Base-by-base conservation (phyloP, 805 yeast species). In the Teunomyces pallodes region DNA sequence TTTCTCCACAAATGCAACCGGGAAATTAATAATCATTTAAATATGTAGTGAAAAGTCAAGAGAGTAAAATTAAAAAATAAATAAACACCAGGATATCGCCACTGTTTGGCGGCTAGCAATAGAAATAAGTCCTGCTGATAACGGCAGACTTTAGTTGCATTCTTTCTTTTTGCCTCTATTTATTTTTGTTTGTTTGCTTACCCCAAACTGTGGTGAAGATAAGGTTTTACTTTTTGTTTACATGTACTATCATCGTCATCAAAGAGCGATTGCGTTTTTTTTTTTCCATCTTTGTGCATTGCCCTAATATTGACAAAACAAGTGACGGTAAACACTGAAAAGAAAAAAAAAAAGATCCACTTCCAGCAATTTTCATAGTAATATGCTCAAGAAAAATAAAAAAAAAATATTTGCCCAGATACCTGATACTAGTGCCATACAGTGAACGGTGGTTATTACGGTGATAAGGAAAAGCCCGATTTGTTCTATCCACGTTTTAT, bases 1-100 rank as follows among this genome's bases (percentile, higher is more conserved):
- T 26, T 38, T 38, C 41, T 38, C 41, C 41, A 38, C 41, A 38
- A n/a, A 38, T 38, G 28, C 41, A 38, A 8, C 29, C 16, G 35
- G 41, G 41, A 38, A 38, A 38, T 17, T 20, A 20, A 36, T n/a
- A 38, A n/a, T 8, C n/a, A 6, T 10, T 38, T 38, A 20, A 17
- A 17, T 10, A 12, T 10, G 13, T 5, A 12, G 28, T 27, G n/a
- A 30, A 30, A 10, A 12, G 12, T 9, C 10, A 30, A 12, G 32
- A 30, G 32, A 2, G 14, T 13, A 32, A 13, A 13, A 32, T 32
- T 9, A 24, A 24, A 20, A 24, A 13, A 29, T 6, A 38, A 38
- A 38, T 38, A 20, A 20, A 20, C 24, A 20, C 24, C 24, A 20
- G 6, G 6, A 20, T 20, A 5, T 38, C 14, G 35, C 35, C 41